Conservation (phyloP, 2,329 filamentous ascomycete species). For the Botrytis cinerea region DNA sequence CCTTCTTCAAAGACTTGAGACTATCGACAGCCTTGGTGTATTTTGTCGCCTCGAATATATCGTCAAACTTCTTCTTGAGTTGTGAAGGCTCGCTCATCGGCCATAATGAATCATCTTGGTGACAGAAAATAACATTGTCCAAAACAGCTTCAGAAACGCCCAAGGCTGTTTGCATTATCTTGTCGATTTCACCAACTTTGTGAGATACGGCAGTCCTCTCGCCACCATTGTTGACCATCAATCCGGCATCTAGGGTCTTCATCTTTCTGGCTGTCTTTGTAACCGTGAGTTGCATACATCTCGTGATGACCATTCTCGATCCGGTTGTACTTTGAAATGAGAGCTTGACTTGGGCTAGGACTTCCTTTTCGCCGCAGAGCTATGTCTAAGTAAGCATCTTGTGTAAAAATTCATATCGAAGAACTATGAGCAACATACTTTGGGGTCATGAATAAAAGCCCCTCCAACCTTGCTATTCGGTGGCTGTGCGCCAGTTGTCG, state of each 20-base stretch:
- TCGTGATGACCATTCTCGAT: constrained; percentile 77
- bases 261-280: constrained; percentile 70
- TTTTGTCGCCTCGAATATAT: constrained; percentile 95
- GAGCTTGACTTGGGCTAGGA: constrained; percentile 88
- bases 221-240: constrained; percentile 75
- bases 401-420: not conserved
- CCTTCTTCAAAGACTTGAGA: constrained; percentile 83
- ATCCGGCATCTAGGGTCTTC: constrained; percentile 81
- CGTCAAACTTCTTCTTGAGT: constrained; percentile 92
- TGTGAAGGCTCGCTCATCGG: constrained; percentile 84
- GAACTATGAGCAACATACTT: constrained; percentile 49
- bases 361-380: constrained; percentile 82
- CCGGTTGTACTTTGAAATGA: constrained; percentile 80
- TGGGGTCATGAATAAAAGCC: constrained; percentile 97
- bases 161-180: constrained; percentile 79
- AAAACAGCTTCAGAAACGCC: constrained; percentile 89
- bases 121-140: constrained; percentile 96
- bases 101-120: constrained; percentile 97
- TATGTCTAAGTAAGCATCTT: constrained; percentile 41
- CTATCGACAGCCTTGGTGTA: constrained; percentile 98
- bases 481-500: constrained; percentile 88
- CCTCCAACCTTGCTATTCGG: constrained; percentile 85
- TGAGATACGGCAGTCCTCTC: constrained; percentile 79
- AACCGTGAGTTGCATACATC: constrained; percentile 81
- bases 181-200: constrained; percentile 77